A percentile compares a stretch with the other conserved stretches of the same genome.
Evolutionary conservation across 2,329 filamentous ascomycete genomes (phyloP).

Genomic region (Harringtonia lauricola): DNA sequence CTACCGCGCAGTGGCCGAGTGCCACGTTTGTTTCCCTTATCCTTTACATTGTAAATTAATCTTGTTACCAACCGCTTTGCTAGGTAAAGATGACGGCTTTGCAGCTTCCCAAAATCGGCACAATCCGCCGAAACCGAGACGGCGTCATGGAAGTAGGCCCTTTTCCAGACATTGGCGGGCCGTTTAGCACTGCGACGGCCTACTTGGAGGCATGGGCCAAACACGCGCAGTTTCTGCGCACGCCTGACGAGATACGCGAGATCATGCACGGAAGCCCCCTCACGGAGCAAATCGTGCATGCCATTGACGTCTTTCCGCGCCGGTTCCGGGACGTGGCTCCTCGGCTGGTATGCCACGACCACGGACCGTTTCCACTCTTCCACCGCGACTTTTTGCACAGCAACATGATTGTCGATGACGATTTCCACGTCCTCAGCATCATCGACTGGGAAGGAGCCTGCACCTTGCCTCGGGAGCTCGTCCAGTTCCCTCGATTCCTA

Average conservation of each 20-base stretch:
- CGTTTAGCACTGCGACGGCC: constrained; percentile 13
- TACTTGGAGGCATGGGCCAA: constrained; percentile 15
- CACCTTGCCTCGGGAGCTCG: constrained; percentile 15
- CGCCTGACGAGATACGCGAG: constrained; percentile 9
- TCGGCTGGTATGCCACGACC: constrained; percentile 1
- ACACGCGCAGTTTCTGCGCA: constrained; percentile 9
- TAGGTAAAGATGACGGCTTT: constrained; percentile 10
- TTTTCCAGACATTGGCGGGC: constrained; percentile 8
- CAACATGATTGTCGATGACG: constrained; percentile 20
- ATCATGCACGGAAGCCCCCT: constrained; percentile 9
- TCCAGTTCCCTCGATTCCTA: constrained; percentile 14
- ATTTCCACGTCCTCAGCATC: constrained; percentile 15
- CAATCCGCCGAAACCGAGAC: constrained; percentile 2
- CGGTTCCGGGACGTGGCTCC: constrained; percentile 4
- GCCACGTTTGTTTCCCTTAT: constrained; percentile 5
- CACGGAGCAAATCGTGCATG: constrained; percentile 4
- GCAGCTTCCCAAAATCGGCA: constrained; percentile 12
- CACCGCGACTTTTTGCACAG: constrained; percentile 21
- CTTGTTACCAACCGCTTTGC: not conserved
- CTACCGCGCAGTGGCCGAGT: constrained; percentile 8
- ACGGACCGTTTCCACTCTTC: constrained; percentile 20
- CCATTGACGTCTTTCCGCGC: constrained; percentile 9
- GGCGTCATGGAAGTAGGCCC: constrained; percentile 12
- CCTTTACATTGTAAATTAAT: not conserved
- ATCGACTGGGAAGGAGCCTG: constrained; percentile 22